Evolutionary conservation across 495 filamentous ascomycete genomes (phyloP).

Genomic region (Aspergillus asperescens): DNA sequence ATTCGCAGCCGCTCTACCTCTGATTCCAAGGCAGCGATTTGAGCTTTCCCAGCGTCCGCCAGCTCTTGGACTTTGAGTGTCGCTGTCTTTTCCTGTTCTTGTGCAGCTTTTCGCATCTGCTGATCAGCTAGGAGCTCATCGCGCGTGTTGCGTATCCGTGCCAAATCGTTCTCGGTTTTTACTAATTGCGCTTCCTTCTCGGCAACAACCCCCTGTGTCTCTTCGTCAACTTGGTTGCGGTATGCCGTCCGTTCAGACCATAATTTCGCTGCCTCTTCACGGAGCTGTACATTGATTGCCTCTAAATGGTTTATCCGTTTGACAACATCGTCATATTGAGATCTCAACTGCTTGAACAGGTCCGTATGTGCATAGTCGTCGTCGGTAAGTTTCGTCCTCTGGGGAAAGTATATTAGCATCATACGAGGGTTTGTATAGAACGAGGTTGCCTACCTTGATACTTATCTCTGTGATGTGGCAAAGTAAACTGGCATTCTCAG

Average conservation of each 20-base stretch:
- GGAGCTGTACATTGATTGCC: slow-evolving; percentile 76
- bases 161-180: slow-evolving; percentile 75
- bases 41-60: slow-evolving; percentile 63
- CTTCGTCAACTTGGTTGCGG: slow-evolving; percentile 70
- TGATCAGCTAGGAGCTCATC: slow-evolving; percentile 82
- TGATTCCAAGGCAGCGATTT: slow-evolving; percentile 72
- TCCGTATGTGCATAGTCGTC: slow-evolving; percentile 92
- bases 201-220: slow-evolving; percentile 59
- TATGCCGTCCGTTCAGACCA: slow-evolving; percentile 81
- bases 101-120: slow-evolving; percentile 68
- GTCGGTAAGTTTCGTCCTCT: slow-evolving; percentile 69
- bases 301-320: slow-evolving; percentile 87
- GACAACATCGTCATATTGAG: slow-evolving; percentile 86
- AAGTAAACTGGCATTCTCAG: slow-evolving; percentile 73
- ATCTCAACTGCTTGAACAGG: slow-evolving; percentile 84
- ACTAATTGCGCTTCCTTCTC: slow-evolving; percentile 79
- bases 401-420: neutral
- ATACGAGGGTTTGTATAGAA: neutral
- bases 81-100: slow-evolving; percentile 68
- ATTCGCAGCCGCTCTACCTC: slow-evolving; percentile 68
- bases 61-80: slow-evolving; percentile 71
- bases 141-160: slow-evolving; percentile 71
- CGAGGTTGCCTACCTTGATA: slow-evolving; percentile 42
- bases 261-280: slow-evolving; percentile 76
- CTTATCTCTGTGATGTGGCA: slow-evolving; percentile 70